A percentile compares a stretch with the other conserved stretches of the same genome.
Evolutionary conservation across 2,329 filamentous ascomycete species (phyloP).

Genomic region (Fusarium burgessii): DNA sequence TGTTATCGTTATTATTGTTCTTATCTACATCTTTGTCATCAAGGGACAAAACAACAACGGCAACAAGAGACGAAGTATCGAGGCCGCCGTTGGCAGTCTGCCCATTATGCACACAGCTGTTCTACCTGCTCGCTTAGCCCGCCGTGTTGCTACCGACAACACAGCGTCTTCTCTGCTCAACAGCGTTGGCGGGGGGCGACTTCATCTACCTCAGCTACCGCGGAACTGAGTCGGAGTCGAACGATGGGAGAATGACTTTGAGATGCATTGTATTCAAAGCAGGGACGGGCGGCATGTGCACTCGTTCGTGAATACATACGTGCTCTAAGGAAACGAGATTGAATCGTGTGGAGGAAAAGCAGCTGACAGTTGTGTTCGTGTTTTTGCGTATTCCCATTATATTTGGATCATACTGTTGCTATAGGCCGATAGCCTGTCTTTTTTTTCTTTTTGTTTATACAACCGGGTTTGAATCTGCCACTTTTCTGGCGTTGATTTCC

Average conservation of each 20-base stretch:
- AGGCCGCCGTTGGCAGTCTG: slow-evolving; percentile 38
- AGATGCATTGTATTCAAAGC: slow-evolving; percentile 1
- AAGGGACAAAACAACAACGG: slow-evolving; percentile 46
- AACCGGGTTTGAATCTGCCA: slow-evolving; percentile 32
- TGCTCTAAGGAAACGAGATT: not conserved
- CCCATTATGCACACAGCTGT: slow-evolving; percentile 42
- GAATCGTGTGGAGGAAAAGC: slow-evolving; percentile 14
- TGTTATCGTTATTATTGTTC: slow-evolving; percentile 64
- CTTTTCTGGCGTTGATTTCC: slow-evolving; percentile 37
- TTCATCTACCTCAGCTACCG: slow-evolving; percentile 44
- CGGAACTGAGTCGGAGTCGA: slow-evolving; percentile 23
- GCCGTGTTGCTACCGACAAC: slow-evolving; percentile 22
- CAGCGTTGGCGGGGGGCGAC: slow-evolving; percentile 32
- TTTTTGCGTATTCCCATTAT: slow-evolving; percentile 40
- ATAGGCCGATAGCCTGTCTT: slow-evolving; percentile 33
- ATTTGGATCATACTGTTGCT: slow-evolving; percentile 30
- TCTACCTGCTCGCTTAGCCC: slow-evolving; percentile 28
- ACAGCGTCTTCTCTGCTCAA: slow-evolving; percentile 28
- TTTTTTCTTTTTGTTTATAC: slow-evolving; percentile 30
- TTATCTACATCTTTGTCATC: slow-evolving; percentile 61
- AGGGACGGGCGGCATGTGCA: not conserved
- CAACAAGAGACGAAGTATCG: slow-evolving; percentile 50
- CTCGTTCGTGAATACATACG: slow-evolving; percentile 6
- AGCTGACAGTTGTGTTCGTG: slow-evolving; percentile 17
- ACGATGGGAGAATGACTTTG: not conserved